These are phyloP conservation scores for Alternaria triticimaculans DNA, from an alignment of 2,329 filamentous ascomycete genomes.

Conservation along the genomic window DNA sequence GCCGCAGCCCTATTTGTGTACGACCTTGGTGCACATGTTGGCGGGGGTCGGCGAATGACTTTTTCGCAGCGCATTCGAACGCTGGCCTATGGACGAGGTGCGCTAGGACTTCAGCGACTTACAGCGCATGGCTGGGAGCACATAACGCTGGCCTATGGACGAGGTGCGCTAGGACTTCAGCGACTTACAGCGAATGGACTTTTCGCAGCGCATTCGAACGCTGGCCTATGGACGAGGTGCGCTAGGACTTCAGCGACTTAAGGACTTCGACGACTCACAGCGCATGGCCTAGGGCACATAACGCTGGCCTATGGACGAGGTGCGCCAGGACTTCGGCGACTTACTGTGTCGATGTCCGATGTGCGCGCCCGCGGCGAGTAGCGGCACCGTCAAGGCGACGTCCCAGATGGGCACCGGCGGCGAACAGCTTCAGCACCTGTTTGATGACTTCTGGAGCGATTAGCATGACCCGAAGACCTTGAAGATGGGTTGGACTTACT, in stretches of 20 bases:
- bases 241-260: too few relatives aligned
- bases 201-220: too few relatives aligned
- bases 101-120: too few relatives aligned
- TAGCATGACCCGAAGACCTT: background rate
- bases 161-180: too few relatives aligned
- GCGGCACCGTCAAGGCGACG: background rate
- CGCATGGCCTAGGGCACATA: background rate
- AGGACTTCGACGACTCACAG: background rate
- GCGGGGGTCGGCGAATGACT: constrained; percentile 19
- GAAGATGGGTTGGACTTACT: background rate
- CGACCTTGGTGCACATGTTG: constrained; percentile 56
- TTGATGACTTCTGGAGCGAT: background rate
- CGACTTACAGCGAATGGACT: too few relatives aligned
- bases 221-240: too few relatives aligned
- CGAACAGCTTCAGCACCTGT: background rate
- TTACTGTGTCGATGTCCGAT: background rate
- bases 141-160: too few relatives aligned
- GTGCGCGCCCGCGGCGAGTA: constrained; percentile 4
- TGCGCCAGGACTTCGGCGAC: background rate
- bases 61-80: too few relatives aligned
- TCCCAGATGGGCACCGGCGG: background rate
- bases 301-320: background rate
- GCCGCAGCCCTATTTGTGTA: constrained; percentile 57
- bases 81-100: too few relatives aligned
- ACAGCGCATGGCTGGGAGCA: background rate